phyloP scores from a whole-genome alignment of 2,329 filamentous ascomycete species.

The Nigrospora osmanthi region DNA sequence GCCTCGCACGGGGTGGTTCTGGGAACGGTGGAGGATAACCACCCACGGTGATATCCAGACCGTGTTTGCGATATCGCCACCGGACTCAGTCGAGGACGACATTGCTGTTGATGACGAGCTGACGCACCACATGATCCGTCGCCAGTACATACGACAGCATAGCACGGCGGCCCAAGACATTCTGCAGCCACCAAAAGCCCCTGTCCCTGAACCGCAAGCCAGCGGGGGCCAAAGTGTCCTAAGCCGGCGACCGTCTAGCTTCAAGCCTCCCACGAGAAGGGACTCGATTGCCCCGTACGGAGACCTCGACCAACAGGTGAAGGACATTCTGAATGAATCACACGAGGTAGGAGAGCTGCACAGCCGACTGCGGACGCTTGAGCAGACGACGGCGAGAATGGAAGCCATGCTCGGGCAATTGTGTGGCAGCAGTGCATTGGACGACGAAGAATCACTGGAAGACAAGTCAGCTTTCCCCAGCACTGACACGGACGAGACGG shows the following conservation, averaged over 20 bases:
- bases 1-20: slow-evolving; percentile 38
- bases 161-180: slow-evolving; percentile 27
- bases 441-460: slow-evolving; percentile 5
- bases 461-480: not conserved
- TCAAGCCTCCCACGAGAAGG: slow-evolving; percentile 32
- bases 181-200: slow-evolving; percentile 4
- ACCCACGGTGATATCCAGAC: slow-evolving; percentile 65
- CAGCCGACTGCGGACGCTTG: slow-evolving; percentile 38
- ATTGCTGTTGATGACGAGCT: slow-evolving; percentile 53
- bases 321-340: slow-evolving; percentile 37
- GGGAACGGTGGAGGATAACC: slow-evolving; percentile 61
- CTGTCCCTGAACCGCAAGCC: not conserved
- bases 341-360: slow-evolving; percentile 36
- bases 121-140: slow-evolving; percentile 48
- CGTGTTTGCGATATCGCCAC: slow-evolving; percentile 65
- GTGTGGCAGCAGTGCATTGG: slow-evolving; percentile 12
- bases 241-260: slow-evolving; percentile 6
- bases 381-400: slow-evolving; percentile 39
- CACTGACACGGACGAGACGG: no score
- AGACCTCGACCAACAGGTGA: slow-evolving; percentile 41
- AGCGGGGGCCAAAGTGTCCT: no score
- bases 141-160: slow-evolving; percentile 41
- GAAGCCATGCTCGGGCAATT: slow-evolving; percentile 37
- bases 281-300: slow-evolving; percentile 49
- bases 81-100: slow-evolving; percentile 48